Evolutionary conservation across 2,329 filamentous ascomycete species (phyloP), one percentile per base, ranked within the genome.

Genomic region (Xylaria sp.): DNA sequence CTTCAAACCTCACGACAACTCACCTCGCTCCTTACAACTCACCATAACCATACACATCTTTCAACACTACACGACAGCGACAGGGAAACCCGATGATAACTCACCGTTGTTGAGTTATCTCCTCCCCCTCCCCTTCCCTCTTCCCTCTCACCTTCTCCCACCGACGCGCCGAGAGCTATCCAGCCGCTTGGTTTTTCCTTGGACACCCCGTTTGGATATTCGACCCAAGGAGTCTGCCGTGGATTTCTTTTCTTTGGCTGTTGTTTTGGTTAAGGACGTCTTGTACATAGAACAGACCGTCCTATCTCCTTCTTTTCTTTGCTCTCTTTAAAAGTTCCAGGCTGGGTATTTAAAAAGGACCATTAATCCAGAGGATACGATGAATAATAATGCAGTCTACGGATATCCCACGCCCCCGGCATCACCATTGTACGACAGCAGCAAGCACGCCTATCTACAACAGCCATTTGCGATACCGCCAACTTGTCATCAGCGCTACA

Each of bases 321-420:
- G 73, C 71, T 74, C 74, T 72, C 71, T 75, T 72, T 75, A 71
- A 73, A 32, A 61, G 72, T 70, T 62, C 65, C 69, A 72, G 68
- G 61, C 71, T 68, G 71, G 68, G 13, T 61, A 40, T 66, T 62
- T 69, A 25, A 70, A 73, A 70, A 71, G 71, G 72, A 73, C 73
- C 77, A 51, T 73, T 63, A 69, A 66, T 76, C 74, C 62, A 68
- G 42, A 77, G 74, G 75, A 80, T 83, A 88, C 80, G 81, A 88
- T 88, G 86, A 86, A 88, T 83, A 84, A 88, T 84, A 85, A 86
- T 82, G 82, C 83, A 80, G 82, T 78, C 71, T 86, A 81, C 79
- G 85, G 86, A 81, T 86, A 87, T 79, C 86, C 85, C 75, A 87
- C 86, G 73, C 86, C 87, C 73, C 87, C 87, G 76, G 84, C 85